Percentiles rank a stretch among this genome's conserved stretches.
These are phyloP conservation scores for Aureobasidium leucospermi DNA, from an alignment of 2,329 filamentous ascomycete species.

Conservation along the genomic window DNA sequence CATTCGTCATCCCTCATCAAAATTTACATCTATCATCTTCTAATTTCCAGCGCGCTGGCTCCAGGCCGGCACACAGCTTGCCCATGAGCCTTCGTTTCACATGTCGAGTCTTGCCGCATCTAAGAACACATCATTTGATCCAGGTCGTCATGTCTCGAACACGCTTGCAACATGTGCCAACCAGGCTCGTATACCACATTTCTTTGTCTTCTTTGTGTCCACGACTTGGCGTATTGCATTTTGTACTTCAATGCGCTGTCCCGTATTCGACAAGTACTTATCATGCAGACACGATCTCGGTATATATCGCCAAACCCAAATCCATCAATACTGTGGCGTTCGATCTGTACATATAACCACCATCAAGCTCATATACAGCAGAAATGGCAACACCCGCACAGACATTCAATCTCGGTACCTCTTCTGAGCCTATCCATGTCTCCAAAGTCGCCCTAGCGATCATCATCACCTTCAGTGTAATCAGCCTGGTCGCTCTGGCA, in stretches of 20 bases:
- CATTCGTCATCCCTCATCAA: too few relatives aligned
- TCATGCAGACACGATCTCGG: background rate
- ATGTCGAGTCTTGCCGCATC: background rate
- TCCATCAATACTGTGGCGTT: background rate
- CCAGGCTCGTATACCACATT: background rate
- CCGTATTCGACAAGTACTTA: background rate
- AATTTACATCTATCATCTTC: too few relatives aligned
- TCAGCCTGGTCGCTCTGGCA: slow-evolving; percentile 10
- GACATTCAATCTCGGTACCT: background rate
- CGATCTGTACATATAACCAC: background rate
- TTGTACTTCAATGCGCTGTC: background rate
- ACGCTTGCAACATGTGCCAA: background rate
- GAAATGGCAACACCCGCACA: background rate
- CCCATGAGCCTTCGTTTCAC: background rate
- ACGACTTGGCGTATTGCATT: background rate
- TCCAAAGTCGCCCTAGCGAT: slow-evolving; percentile 12
- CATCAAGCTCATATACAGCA: background rate
- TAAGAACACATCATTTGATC: background rate
- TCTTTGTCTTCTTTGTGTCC: background rate
- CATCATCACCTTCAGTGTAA: slow-evolving; percentile 12
- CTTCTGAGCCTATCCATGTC: slow-evolving; percentile 6
- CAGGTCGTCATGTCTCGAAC: background rate
- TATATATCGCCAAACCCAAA: background rate
- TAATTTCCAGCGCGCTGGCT: too few relatives aligned
- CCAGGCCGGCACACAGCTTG: background rate